These are phyloP conservation scores for Quercus alba DNA, from an alignment of 306 rosid genomes.

Conservation along the genomic window DNA sequence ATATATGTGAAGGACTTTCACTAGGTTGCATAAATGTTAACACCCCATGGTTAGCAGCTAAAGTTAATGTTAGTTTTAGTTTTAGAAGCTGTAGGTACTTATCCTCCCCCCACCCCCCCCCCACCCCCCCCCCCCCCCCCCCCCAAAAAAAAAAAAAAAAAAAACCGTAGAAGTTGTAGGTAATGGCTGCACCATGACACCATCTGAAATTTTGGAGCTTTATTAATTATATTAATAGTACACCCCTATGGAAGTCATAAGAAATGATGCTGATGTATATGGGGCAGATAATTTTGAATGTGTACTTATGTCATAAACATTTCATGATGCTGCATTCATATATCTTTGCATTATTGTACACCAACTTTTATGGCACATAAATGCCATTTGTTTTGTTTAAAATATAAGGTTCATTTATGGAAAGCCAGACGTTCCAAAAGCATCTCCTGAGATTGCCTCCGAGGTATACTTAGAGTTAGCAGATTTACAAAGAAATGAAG, in stretches of 20 bases:
- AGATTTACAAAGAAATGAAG: slow-evolving; percentile 53
- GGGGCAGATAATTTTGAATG: slow-evolving; percentile 8
- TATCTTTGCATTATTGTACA: not conserved
- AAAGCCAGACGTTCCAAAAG: slow-evolving; percentile 90
- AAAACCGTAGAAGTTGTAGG: not conserved
- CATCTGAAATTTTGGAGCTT: not conserved
- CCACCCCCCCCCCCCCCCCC: no score
- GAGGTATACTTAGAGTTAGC: slow-evolving; percentile 59
- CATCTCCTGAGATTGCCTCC: slow-evolving; percentile 59
- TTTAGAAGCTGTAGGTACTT: slow-evolving; percentile 6
- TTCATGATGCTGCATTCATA: not conserved
- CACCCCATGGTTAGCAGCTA: slow-evolving; percentile 1
- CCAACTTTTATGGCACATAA: slow-evolving; percentile 8
- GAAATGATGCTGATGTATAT: slow-evolving; percentile 3
- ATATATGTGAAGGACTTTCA: not conserved
- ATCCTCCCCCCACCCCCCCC: no score
- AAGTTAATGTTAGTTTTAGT: not conserved
- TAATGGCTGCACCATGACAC: not conserved
- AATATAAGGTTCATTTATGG: slow-evolving; percentile 77
- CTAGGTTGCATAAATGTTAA: not conserved
- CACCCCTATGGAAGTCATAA: not conserved
- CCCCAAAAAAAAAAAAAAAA: no score
- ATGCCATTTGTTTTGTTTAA: slow-evolving; percentile 14
- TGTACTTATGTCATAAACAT: not conserved
- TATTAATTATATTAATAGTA: not conserved